phyloP scores from a whole-genome alignment of 495 filamentous ascomycete genomes.

The Hypoxylon lienhwacheense region DNA sequence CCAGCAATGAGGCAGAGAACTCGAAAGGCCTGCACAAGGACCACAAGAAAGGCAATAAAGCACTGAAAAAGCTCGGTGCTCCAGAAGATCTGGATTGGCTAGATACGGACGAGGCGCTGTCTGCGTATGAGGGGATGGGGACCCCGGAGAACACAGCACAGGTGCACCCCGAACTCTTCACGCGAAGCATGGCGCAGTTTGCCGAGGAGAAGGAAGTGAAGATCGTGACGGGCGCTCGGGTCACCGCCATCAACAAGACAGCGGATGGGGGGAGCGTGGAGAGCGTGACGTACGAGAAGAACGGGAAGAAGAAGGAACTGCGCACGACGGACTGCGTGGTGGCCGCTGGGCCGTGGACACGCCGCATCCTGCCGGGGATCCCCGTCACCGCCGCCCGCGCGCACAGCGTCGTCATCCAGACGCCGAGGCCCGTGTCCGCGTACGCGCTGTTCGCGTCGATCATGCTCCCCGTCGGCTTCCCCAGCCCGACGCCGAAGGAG shows the following conservation, averaged over 20 bases:
- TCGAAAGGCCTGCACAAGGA: conserved; percentile 35
- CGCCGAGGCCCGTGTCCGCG: conserved; percentile 63
- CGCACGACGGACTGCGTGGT: conserved; percentile 52
- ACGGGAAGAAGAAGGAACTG: conserved; percentile 64
- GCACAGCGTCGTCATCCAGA: conserved; percentile 76
- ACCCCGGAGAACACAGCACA: conserved; percentile 66
- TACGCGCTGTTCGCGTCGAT: conserved; percentile 85
- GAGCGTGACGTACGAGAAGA: conserved; percentile 43
- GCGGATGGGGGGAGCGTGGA: conserved; percentile 26
- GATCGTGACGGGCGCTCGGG: conserved; percentile 60
- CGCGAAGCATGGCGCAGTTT: conserved; percentile 73
- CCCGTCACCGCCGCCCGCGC: conserved; percentile 78
- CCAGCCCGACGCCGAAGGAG: conserved; percentile 30
- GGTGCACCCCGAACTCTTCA: conserved; percentile 85
- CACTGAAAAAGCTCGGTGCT: conserved; percentile 23
- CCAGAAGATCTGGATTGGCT: conserved; percentile 82
- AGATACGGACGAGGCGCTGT: conserved; percentile 54
- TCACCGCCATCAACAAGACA: conserved; percentile 31
- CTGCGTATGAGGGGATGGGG: conserved; percentile 75
- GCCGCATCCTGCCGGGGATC: conserved; percentile 65
- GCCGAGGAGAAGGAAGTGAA: conserved; percentile 72
- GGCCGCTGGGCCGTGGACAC: conserved; percentile 82
- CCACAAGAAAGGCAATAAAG: conserved; percentile 31
- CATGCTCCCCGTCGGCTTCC: conserved; percentile 61
- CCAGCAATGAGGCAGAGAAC: background rate